Base-by-base conservation (phyloP, 1,284 basidiomycete genomes). In the Bjerkandera adusta region DNA sequence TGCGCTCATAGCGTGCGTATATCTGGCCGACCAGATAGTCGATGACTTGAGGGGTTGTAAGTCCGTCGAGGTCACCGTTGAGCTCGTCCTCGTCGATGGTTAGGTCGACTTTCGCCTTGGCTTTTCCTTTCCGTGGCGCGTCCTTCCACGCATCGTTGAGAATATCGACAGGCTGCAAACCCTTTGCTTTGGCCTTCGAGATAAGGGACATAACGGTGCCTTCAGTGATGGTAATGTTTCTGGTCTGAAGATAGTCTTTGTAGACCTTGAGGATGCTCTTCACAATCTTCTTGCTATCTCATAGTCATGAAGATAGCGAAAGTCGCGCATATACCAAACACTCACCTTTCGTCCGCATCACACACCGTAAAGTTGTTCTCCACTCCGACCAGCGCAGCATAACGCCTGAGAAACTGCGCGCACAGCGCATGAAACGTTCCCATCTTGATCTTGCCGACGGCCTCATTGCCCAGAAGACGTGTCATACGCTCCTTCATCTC, bases 361-460 rank as follows among this genome's bases (percentile, higher is more conserved):
- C 87, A 85, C 35, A 95, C 85, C 8, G 87, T 83, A 58, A 95
- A 96, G 63, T 91, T 92, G 46, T 73, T 76, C 37, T 77, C 70
- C 1, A 95, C 63, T 0, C 76, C 77, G 41, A 92, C 81, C 1
- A 72, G 60, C 16, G 66, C 68, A 1, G 80, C 81, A 57, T 92
- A 78, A 57, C 77, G 79, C 30, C 92, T 75, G 22, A 96, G 67
- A 58, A 88, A 85, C 36, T 67, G 65, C 0, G 83, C 87, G 58
- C 91, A 94, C 3, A 89, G 73, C 0, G 90, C 79, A 58, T 95
- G 92, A 56, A 95, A 94, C 0, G 91, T 95, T 12, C 89, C 89
- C 81, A 79, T 70, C 53, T 84, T 76, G 26, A 96, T 71, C 41
- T 77, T 69, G 13, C 72, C 69, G 1, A 85, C 86, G 5, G 65